A percentile compares a stretch with the other conserved stretches of the same genome.
Evolutionary conservation across 768 basidiomycete genomes (phyloP).

Genomic region (Lactarius hatsudake): DNA sequence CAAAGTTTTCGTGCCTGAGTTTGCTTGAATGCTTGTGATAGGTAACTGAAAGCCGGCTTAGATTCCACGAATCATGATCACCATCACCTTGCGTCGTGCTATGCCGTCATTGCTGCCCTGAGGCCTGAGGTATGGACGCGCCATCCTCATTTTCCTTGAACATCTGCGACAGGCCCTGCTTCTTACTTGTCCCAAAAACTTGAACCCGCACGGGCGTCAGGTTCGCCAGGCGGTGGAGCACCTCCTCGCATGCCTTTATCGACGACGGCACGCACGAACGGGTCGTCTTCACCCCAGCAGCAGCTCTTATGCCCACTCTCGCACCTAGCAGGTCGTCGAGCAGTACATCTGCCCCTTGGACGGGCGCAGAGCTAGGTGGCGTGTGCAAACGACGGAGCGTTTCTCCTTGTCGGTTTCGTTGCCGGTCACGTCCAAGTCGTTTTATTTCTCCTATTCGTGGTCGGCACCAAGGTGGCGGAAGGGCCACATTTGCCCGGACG

Average conservation of each 20-base stretch:
- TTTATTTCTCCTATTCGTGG: conserved; percentile 16
- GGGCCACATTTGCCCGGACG: conserved; percentile 34
- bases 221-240: conserved; percentile 8
- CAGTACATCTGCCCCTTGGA: conserved; percentile 17
- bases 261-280: conserved; percentile 37
- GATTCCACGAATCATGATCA: conserved; percentile 6
- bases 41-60: conserved; percentile 32
- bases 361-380: conserved; percentile 1
- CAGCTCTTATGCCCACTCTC: conserved; percentile 35
- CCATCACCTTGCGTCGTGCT: conserved; percentile 1
- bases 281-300: conserved; percentile 34
- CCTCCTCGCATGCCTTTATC: conserved; percentile 6
- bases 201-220: conserved; percentile 9
- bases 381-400: conserved; percentile 45
- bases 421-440: conserved; percentile 16
- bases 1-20: conserved; percentile 17
- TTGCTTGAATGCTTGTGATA: conserved; percentile 38
- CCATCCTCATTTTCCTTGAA: conserved; percentile 29
- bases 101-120: not conserved
- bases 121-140: not conserved
- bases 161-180: conserved; percentile 36
- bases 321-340: conserved; percentile 36
- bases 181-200: not conserved
- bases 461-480: conserved; percentile 39
- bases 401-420: conserved; percentile 71